Evolutionary conservation across 257 asterid genomes (phyloP), one percentile per base, ranked within the genome.

Genomic region (Catharanthus roseus): DNA sequence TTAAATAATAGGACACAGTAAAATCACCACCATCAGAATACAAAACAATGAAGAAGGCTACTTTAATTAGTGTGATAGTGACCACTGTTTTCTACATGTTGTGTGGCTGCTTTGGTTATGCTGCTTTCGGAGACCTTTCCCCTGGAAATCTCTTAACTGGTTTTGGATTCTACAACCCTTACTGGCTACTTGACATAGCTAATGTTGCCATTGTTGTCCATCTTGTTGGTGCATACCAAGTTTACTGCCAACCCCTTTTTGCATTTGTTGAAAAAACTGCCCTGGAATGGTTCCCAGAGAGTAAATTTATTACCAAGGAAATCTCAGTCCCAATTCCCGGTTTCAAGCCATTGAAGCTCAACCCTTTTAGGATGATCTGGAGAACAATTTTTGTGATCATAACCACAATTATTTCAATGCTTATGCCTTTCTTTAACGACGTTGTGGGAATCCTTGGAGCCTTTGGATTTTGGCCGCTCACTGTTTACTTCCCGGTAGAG

Each of bases 61-160:
- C 95, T 3, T 67, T 87, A 13, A 15, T 84, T 1, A 90, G 98
- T 38, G 90, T 93, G 9, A 80, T 80, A 0, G 92, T 89, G 2
- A 87, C 97, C 51, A 93, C 98, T 0, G 36, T 87, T n/a, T 93
- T 93, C 90, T 93, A 93, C 90, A 87, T 93, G 96, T 77, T 84
- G 0, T 93, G 98, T 33, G 98, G 98, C 12, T 87, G 96, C 67
- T 85, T 87, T 60, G 98, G 98, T 53, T 93, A 90, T 57, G 98
- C 98, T 2, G 96, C 98, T 23, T 93, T 90, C 31, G 98, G 98
- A 5, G 97, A 93, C 77, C 75, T 73, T 36, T 76, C 98, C 50
- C 98, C 97, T 0, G 97, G 95, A 50, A 93, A 90, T 65, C 90
- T 93, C 15, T 78, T 93, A 6, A 93, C 98, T 3, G 98, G 96